Evolutionary conservation across 805 yeast genomes (phyloP), one percentile per base, ranked within the genome.

Genomic region (Kodamaea leandrae): DNA sequence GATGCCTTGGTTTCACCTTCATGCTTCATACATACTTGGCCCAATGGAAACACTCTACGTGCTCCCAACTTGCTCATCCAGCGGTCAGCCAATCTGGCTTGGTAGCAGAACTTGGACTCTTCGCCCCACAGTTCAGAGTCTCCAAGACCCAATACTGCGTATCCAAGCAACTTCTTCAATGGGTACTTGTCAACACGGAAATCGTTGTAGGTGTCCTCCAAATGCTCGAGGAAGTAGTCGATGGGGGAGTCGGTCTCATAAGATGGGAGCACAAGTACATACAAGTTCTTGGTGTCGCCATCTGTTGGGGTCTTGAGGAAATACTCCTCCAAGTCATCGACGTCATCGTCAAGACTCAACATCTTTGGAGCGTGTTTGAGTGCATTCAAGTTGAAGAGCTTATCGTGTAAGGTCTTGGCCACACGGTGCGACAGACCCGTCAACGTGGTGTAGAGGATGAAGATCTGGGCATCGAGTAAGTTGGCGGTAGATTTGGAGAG

Each of bases 181-280:
- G 96, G 96, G 49, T 78, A 81, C 46, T 86, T 86, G 55, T 88
- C 96, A 24, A 89, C 77, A 50, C 96, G 73, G 66, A 87, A 87
- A 60, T 89, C 97, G 46, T 83, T 82, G 46, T 78, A 78, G 1
- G 95, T 87, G 41, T 89, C 96, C 47, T 78, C 73, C 49, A 89
- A 68, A 32, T 86, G 80, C 52, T 86, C 95, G 42, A 89, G 66
- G 60, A 88, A 87, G 56, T 80, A 90, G 60, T 89, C 97, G 23
- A 90, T 72, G 10, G 97, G 96, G 1, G 95, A 86, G 59, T 89
- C 97, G 0, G 90, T 85, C 49, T 88, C 96, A 57, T 89, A 89
- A 0, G 96, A 87, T 1, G 97, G 97, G 23, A 89, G 68, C 12
- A 89, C 86, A 44, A 89, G 49, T 26, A 90, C 57, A 53, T 87